A percentile compares a stretch with the other conserved stretches of the same genome.
Conservation (phyloP, 345 rosid genomes). For the Mangifera indica region DNA sequence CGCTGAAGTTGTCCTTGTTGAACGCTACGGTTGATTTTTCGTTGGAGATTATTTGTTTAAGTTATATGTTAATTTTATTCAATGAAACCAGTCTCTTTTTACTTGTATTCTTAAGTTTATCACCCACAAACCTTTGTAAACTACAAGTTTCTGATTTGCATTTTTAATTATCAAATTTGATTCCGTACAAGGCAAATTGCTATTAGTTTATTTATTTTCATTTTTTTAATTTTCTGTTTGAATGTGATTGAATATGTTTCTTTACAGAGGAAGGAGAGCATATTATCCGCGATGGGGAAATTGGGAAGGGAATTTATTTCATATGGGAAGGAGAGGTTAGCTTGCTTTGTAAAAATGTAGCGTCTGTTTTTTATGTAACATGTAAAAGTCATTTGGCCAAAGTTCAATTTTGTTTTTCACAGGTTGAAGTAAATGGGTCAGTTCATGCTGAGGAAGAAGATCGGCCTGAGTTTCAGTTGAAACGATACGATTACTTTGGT, state of each 20-base stretch:
- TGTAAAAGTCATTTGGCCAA: neutral
- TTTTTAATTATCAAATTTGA: neutral
- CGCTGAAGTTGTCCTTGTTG: slow-evolving; percentile 47
- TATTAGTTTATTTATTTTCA: too few species aligned
- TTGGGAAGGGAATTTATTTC: slow-evolving; percentile 78
- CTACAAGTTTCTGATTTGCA: neutral
- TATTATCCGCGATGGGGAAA: slow-evolving; percentile 68
- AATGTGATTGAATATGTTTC: slow-evolving; percentile 15
- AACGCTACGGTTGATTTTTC: slow-evolving; percentile 50
- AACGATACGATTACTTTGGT: slow-evolving; percentile 83
- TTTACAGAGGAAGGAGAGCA: slow-evolving; percentile 68
- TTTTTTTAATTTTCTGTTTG: neutral
- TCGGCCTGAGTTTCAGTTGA: slow-evolving; percentile 70
- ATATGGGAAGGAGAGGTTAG: slow-evolving; percentile 90
- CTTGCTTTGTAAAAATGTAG: slow-evolving; percentile 9
- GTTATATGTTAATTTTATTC: neutral
- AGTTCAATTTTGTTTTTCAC: slow-evolving; percentile 15
- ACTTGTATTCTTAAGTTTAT: too few species aligned
- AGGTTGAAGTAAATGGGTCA: slow-evolving; percentile 82
- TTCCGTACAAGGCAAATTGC: neutral
- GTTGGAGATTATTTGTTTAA: neutral
- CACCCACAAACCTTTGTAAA: too few species aligned
- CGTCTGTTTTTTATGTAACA: neutral
- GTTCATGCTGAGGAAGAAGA: slow-evolving; percentile 55
- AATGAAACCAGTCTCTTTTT: too few species aligned